These are phyloP conservation scores for Eleusine coracana DNA, from an alignment of 176 grass and related monocot species.

Conservation along the genomic window DNA sequence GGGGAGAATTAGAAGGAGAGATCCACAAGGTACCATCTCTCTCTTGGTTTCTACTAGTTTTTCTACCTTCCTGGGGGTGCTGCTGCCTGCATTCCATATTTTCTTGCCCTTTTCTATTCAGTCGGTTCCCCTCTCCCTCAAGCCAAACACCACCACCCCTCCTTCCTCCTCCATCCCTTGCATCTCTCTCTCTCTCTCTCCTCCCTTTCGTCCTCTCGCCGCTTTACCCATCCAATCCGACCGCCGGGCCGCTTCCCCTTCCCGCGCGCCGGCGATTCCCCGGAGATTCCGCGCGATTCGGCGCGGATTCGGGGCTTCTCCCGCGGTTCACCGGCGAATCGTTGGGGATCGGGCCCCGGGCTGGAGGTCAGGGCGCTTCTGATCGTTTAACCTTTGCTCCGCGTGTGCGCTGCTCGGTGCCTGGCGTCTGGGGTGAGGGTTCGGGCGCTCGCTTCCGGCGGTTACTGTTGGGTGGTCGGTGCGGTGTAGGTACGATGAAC, in stretches of 20 bases:
- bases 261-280: constrained; percentile 20
- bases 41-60: not conserved
- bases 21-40: constrained; percentile 30
- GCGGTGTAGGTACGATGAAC: constrained; percentile 23
- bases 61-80: not conserved
- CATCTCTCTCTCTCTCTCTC: not conserved
- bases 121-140: constrained; percentile 35
- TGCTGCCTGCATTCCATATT: not conserved
- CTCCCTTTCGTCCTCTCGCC: not conserved
- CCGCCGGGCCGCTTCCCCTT: not conserved
- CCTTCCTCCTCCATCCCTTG: too few relatives aligned
- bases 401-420: not conserved
- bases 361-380: constrained; percentile 24
- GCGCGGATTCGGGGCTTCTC: constrained; percentile 27
- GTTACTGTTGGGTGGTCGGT: constrained; percentile 20
- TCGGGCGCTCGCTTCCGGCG: not conserved
- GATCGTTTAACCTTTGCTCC: constrained; percentile 25
- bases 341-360: constrained; percentile 41
- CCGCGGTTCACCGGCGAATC: constrained; percentile 23
- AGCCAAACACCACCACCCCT: constrained; percentile 17
- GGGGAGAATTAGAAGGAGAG: not conserved
- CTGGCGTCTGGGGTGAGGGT: not conserved
- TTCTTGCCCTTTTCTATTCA: constrained; percentile 29
- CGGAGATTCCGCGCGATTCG: constrained; percentile 24
- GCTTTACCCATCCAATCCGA: constrained; percentile 42